These are phyloP conservation scores for Sapria himalayana DNA, from an alignment of 345 rosid species.

Conservation along the genomic window DNA sequence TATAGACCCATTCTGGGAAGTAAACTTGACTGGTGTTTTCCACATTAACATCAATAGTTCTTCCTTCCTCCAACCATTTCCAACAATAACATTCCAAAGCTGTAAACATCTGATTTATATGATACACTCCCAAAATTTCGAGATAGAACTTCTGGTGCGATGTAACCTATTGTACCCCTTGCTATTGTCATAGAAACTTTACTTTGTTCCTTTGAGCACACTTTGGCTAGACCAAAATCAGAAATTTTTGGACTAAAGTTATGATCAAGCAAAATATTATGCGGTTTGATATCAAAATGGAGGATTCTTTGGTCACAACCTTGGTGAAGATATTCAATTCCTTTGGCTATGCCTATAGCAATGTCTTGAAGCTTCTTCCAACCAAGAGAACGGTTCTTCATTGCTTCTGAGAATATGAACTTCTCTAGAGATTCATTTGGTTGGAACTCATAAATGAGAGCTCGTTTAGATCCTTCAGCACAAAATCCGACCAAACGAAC, in stretches of 20 bases:
- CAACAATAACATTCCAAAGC: constrained; percentile 19
- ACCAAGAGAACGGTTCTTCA: not conserved
- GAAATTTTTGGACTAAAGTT: constrained; percentile 11
- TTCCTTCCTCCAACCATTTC: constrained; percentile 13
- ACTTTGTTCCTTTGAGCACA: constrained; percentile 9
- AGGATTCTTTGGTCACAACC: constrained; percentile 14
- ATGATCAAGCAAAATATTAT: constrained; percentile 7
- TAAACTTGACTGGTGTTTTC: not conserved
- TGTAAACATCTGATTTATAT: constrained; percentile 14
- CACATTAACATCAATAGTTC: not conserved
- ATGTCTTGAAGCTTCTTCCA: constrained; percentile 10
- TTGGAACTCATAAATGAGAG: constrained; percentile 12
- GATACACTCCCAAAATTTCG: constrained; percentile 20
- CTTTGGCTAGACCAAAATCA: constrained; percentile 19
- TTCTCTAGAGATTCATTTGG: constrained; percentile 15
- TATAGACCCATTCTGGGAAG: constrained; percentile 15
- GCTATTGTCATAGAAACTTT: constrained; percentile 12
- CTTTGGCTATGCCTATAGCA: constrained; percentile 11
- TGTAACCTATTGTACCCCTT: constrained; percentile 15
- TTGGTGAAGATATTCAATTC: constrained; percentile 13
- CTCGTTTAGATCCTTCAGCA: constrained; percentile 7
- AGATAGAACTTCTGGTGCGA: constrained; percentile 19
- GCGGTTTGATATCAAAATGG: constrained; percentile 19
- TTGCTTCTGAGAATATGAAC: constrained; percentile 6
- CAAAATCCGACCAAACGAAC: constrained; percentile 12